Base-by-base conservation (phyloP, 2,329 filamentous ascomycete species). In the Penicillium sp. region DNA sequence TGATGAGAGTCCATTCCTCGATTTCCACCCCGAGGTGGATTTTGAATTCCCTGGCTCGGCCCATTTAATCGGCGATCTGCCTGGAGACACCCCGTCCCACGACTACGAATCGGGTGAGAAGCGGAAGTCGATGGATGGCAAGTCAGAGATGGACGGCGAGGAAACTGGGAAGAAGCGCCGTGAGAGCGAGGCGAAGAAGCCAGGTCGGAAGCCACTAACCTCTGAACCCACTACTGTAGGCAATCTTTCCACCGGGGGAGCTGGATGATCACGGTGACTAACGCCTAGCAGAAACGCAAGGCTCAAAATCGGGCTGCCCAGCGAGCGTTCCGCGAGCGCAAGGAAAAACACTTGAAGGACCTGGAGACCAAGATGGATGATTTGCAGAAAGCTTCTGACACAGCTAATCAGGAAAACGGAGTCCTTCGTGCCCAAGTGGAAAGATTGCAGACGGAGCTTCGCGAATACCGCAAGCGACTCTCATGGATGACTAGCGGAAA, bases 141-240 rank as follows among this genome's bases (percentile, higher is more conserved):
- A 69, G 53, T 87, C 91, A 7, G 87, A 78, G 9, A 85, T 90
- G 13, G 87, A 78, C 8, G 79, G 87, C 1, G 88, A 90, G 6
- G 89, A 83, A n/a, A 80, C 79, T 27, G 83, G 82, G 45, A 86
- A 85, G 64, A 85, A 86, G 57, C 85, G 92, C 63, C 86, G 90
- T 59, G 92, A 96, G 76, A 86, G 88, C 57, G 88, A 92, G 55
- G 86, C 91, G 25, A 98, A 98, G 85, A 99, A 98, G 79, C 93
- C 95, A 4, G 95, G 95, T 50, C 87, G 95, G 62, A 99, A 99
- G 81, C 95, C 93, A 21, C 82, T 98, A 69, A 98, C 92, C 48
- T 96, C 91, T 23, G 95, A 98, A 76, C 95, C 95, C 25, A 98
- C 91, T 66, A 95, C 93, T 65, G 93, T 98, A 87, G 81, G 93